A percentile compares a stretch with the other conserved stretches of the same genome.
Conservation (phyloP, 2,329 filamentous ascomycete genomes). For the Dactylellina haptotyla region DNA sequence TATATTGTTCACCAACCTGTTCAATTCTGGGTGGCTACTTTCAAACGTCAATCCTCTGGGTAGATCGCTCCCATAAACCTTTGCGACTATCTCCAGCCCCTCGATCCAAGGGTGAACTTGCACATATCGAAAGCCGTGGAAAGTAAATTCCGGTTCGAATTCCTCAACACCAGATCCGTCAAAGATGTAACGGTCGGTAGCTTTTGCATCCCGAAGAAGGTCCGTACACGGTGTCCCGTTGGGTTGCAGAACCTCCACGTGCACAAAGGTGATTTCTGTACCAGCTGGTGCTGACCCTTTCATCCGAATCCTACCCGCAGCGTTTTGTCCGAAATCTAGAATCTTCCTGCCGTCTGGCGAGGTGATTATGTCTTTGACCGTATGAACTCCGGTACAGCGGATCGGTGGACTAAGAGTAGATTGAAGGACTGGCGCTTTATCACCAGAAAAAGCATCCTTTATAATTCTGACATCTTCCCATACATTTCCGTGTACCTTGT, state of each 20-base stretch:
- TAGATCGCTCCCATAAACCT: slow-evolving; percentile 66
- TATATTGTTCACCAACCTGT: slow-evolving; percentile 68
- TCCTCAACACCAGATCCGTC: slow-evolving; percentile 40
- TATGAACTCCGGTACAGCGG: slow-evolving; percentile 22
- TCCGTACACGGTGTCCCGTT: slow-evolving; percentile 33
- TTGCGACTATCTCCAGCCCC: slow-evolving; percentile 58
- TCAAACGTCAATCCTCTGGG: slow-evolving; percentile 67
- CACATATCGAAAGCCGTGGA: slow-evolving; percentile 67
- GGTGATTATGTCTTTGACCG: slow-evolving; percentile 12
- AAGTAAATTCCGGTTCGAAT: slow-evolving; percentile 67
- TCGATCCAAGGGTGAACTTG: slow-evolving; percentile 65
- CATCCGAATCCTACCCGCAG: slow-evolving; percentile 21
- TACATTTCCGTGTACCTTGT: background rate
- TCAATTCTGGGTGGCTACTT: slow-evolving; percentile 67
- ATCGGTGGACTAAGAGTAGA: slow-evolving; percentile 18
- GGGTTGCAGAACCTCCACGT: slow-evolving; percentile 34
- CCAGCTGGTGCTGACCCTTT: slow-evolving; percentile 35
- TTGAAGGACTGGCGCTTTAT: slow-evolving; percentile 5
- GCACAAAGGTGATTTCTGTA: slow-evolving; percentile 24
- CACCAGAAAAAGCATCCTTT: background rate
- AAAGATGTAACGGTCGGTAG: slow-evolving; percentile 42
- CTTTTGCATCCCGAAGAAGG: slow-evolving; percentile 40
- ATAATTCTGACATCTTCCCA: slow-evolving; percentile 44
- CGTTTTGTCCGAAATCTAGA: slow-evolving; percentile 48
- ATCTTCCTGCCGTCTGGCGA: slow-evolving; percentile 28